Evolutionary conservation across 176 grass and related monocot species (phyloP).

Genomic region (Areca catechu): DNA sequence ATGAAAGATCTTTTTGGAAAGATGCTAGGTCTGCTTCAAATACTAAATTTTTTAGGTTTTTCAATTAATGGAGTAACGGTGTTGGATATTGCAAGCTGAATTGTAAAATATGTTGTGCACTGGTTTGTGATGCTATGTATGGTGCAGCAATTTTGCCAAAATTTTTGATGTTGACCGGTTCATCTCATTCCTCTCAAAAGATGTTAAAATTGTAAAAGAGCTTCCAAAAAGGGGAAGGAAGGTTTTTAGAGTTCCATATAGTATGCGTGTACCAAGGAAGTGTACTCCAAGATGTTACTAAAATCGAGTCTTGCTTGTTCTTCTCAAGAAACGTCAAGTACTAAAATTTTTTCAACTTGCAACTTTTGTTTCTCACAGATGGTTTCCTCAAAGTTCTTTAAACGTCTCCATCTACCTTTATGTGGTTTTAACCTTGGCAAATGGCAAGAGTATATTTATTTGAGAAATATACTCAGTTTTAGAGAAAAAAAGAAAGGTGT

Average conservation of each 20-base stretch:
- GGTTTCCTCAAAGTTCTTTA: too few relatives aligned
- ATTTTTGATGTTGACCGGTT: constrained; percentile 77
- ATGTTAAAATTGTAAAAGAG: constrained; percentile 78
- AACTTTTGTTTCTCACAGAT: too few relatives aligned
- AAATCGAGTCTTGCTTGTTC: constrained; percentile 82
- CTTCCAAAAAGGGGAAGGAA: constrained; percentile 59
- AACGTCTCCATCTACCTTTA: too few relatives aligned
- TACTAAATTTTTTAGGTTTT: not conserved
- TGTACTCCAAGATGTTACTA: constrained; percentile 80
- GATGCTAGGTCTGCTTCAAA: constrained; percentile 13
- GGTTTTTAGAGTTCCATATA: constrained; percentile 45
- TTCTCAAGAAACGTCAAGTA: constrained; percentile 84
- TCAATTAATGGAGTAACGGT: too few relatives aligned
- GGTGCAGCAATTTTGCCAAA: constrained; percentile 70
- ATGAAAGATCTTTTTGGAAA: constrained; percentile 24
- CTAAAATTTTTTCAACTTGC: not conserved
- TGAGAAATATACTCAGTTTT: too few relatives aligned
- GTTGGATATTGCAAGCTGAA: too few relatives aligned
- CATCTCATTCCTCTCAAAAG: constrained; percentile 69
- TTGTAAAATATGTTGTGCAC: too few relatives aligned
- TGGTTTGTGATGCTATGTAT: constrained; percentile 32
- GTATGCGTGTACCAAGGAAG: too few relatives aligned
- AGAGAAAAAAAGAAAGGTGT: too few relatives aligned
- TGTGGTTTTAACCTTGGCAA: too few relatives aligned
- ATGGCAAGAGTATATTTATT: too few relatives aligned